Evolutionary conservation across 2,329 filamentous ascomycete genomes (phyloP), one percentile per base, ranked within the genome.

Genomic region (Plectosphaerella cucumerina): DNA sequence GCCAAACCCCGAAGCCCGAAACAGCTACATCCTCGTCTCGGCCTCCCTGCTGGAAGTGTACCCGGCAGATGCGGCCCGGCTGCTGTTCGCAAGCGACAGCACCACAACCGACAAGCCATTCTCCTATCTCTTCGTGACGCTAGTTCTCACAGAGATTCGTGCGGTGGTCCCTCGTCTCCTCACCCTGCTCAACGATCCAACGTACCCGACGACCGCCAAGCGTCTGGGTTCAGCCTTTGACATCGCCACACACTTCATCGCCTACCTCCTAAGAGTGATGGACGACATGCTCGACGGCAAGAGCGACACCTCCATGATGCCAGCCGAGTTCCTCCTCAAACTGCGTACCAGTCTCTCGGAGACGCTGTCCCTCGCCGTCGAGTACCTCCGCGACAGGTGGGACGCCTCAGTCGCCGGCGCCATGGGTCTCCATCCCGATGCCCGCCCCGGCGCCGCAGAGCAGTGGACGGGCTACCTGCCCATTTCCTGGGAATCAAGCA

Each of bases 301-400:
- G 14, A 50, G 47, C 5, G 35, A 48, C 21, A 26, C 43, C 43
- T 64, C 64, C 4, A 62, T 72, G 33, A 76, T 84, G 68, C 65
- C 78, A 1, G 77, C 83, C 0, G 81, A 85, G 50, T 75, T 77
- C 21, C 73, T 89, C 22, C 69, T 88, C 14, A 83, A 81, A 58
- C 67, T 88, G 6, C 76, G 82, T 37, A 80, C 75, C 47, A 71
- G 76, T 49, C 76, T 88, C 47, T 74, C 78, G 1, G 85, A 89
- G 59, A 82, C 84, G 4, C 74, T 87, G 60, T 82, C 81, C 0
- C 65, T 84, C 2, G 76, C 78, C 0, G 76, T 85, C 53, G 85
- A 88, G 65, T 85, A 84, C 62, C 72, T 89, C 2, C 78, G 84
- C 39, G 86, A 89, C 60, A 71, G 85, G n/a, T 88, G 82, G 81